phyloP scores from a whole-genome alignment of 2,329 filamentous ascomycete species.

The Clonostachys rhizophaga region DNA sequence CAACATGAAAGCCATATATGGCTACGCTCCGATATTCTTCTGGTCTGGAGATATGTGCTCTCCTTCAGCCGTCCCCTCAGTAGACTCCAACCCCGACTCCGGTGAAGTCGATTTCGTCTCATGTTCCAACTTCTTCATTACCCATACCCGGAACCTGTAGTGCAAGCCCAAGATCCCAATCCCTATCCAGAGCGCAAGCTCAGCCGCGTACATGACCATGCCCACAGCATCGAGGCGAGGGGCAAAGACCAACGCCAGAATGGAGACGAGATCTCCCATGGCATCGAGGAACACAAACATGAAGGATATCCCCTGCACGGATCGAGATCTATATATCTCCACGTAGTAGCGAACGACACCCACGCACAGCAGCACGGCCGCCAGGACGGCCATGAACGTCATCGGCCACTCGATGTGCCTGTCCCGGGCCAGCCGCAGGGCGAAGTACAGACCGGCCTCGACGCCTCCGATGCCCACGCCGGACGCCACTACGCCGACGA shows the following conservation, averaged over 20 bases:
- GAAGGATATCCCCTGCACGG: slow-evolving; percentile 67
- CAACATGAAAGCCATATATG: no score
- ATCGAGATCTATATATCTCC: slow-evolving; percentile 63
- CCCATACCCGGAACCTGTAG: background rate
- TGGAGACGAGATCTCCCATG: slow-evolving; percentile 61
- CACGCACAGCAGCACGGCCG: slow-evolving; percentile 56
- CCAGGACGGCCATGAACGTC: slow-evolving; percentile 62
- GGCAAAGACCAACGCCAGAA: slow-evolving; percentile 61
- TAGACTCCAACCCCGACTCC: no score
- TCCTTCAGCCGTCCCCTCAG: no score
- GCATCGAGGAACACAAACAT: slow-evolving; percentile 69
- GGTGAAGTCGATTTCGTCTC: no score
- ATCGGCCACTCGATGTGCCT: slow-evolving; percentile 52
- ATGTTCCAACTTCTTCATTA: no score
- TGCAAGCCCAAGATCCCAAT: slow-evolving; percentile 1
- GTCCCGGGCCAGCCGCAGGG: slow-evolving; percentile 37
- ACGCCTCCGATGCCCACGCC: slow-evolving; percentile 53
- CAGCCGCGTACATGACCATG: slow-evolving; percentile 62
- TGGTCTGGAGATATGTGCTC: no score
- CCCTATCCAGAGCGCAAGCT: slow-evolving; percentile 63
- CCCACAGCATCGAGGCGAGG: slow-evolving; percentile 53
- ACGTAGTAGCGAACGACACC: slow-evolving; percentile 66
- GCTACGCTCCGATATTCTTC: no score
- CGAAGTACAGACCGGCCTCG: slow-evolving; percentile 56
- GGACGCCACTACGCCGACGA: slow-evolving; percentile 40